Evolutionary conservation across 2,329 filamentous ascomycete genomes (phyloP).

Genomic region (Dactylellina sp.): DNA sequence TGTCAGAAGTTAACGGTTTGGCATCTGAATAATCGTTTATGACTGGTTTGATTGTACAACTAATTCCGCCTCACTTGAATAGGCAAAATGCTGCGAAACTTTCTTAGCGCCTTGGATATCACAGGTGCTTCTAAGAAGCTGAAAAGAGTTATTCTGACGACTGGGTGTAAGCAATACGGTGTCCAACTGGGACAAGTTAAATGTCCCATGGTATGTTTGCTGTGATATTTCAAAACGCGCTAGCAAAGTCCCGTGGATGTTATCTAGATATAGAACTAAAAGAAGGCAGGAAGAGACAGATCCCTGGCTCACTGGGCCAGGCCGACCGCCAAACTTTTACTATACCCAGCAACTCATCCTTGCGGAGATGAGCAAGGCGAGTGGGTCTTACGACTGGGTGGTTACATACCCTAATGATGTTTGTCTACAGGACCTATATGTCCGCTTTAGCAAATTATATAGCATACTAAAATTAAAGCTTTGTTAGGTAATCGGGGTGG

Average conservation of each 20-base stretch:
- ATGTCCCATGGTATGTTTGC: conserved; percentile 64
- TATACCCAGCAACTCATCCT: conserved; percentile 68
- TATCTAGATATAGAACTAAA: neutral
- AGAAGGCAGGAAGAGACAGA: conserved; percentile 63
- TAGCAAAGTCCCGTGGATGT: neutral
- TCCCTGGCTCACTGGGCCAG: conserved; percentile 64
- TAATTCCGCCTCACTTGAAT: neutral
- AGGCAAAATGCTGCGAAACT: conserved; percentile 67
- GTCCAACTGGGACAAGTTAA: conserved; percentile 68
- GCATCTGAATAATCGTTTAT: neutral
- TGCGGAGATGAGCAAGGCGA: conserved; percentile 56
- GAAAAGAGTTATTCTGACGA: conserved; percentile 68
- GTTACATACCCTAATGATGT: conserved; percentile 64
- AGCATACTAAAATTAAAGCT: neutral
- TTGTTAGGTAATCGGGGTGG: conserved; percentile 62
- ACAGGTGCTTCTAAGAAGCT: conserved; percentile 65
- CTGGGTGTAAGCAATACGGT: conserved; percentile 69
- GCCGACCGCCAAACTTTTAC: conserved; percentile 68
- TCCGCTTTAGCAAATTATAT: neutral
- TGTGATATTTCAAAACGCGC: neutral
- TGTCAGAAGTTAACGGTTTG: conserved; percentile 24
- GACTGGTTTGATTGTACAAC: neutral
- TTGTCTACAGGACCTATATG: conserved; percentile 58
- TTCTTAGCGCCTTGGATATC: conserved; percentile 66
- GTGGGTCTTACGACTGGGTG: conserved; percentile 59